Evolutionary conservation across 2,329 filamentous ascomycete species (phyloP).

Genomic region (Pseudopyricularia cyperi): DNA sequence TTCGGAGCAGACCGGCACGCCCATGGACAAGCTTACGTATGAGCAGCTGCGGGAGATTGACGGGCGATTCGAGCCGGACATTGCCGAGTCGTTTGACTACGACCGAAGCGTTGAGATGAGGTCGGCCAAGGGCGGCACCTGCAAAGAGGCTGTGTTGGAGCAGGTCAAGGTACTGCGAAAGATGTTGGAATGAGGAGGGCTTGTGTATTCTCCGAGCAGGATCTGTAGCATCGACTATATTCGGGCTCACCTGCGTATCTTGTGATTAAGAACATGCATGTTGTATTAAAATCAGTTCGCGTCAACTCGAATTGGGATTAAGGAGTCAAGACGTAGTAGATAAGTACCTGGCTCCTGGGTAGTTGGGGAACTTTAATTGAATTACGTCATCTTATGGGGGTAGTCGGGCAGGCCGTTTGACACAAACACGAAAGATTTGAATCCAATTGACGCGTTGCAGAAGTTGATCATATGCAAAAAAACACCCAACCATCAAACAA

Average conservation of each 20-base stretch:
- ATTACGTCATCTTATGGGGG: neutral
- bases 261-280: too few relatives aligned
- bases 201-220: neutral
- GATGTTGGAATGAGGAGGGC: conserved; percentile 4
- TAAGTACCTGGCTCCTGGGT: too few relatives aligned
- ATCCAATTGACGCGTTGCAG: neutral
- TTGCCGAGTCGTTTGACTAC: conserved; percentile 63
- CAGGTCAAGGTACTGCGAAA: conserved; percentile 10
- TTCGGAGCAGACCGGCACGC: conserved; percentile 49
- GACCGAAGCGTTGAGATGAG: conserved; percentile 72
- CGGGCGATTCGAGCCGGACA: conserved; percentile 55
- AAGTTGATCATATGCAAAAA: neutral
- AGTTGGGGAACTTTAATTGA: neutral
- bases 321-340: too few relatives aligned
- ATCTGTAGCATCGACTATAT: too few relatives aligned
- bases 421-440: neutral
- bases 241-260: too few relatives aligned
- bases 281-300: too few relatives aligned
- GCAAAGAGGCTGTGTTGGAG: conserved; percentile 31
- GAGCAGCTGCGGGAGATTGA: conserved; percentile 58
- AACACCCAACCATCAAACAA: neutral
- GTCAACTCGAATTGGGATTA: too few relatives aligned
- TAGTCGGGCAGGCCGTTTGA: neutral
- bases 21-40: conserved; percentile 59
- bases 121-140: conserved; percentile 65